Conservation (phyloP, 371 early-diverging fungal species). For the Mortierella sp. region DNA sequence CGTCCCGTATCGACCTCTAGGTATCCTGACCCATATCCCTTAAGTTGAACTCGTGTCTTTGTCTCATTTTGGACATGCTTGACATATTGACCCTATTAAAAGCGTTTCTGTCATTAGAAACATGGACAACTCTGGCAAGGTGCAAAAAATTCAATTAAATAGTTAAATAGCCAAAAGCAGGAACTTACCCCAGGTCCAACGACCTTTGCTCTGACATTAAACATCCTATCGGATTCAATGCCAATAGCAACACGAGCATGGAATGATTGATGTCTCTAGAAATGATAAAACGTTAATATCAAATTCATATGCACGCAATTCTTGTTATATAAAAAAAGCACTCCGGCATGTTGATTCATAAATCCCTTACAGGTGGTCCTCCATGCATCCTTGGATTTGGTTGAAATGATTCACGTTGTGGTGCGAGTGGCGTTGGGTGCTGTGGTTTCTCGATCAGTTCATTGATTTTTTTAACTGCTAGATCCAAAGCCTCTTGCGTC, state of each 20-base stretch:
- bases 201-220: constrained; percentile 87
- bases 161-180: too few species aligned
- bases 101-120: background rate
- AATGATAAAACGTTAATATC: background rate
- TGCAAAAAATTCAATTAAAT: background rate
- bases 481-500: constrained; percentile 75
- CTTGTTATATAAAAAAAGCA: background rate
- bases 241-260: constrained; percentile 81
- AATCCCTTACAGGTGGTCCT: constrained; percentile 33
- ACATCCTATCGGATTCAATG: constrained; percentile 77
- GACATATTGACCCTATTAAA: constrained; percentile 77
- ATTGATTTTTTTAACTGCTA: constrained; percentile 77
- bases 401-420: constrained; percentile 46
- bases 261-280: constrained; percentile 60
- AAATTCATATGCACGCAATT: background rate
- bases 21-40: constrained; percentile 89
- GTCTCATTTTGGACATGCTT: constrained; percentile 91
- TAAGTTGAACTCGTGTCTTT: constrained; percentile 80
- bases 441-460: constrained; percentile 76
- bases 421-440: constrained; percentile 39
- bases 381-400: constrained; percentile 22
- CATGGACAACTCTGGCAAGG: background rate
- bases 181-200: constrained; percentile 76
- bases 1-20: constrained; percentile 73
- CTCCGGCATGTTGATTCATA: background rate